These are phyloP conservation scores for Crithidia brevicula DNA, from an alignment of 208 protist genomes.

Conservation along the genomic window DNA sequence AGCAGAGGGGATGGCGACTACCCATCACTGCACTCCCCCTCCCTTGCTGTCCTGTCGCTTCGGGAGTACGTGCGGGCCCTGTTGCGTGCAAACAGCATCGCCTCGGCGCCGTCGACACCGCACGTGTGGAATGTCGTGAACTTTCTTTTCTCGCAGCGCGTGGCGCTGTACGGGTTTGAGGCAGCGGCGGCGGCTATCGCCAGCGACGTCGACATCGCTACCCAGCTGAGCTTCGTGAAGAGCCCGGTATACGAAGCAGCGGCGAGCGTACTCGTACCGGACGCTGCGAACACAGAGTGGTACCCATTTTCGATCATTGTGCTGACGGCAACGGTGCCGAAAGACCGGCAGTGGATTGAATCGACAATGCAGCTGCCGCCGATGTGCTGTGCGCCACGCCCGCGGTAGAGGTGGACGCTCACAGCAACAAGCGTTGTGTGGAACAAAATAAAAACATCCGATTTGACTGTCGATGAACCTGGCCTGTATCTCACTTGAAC, in stretches of 20 bases:
- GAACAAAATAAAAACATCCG: too few relatives aligned
- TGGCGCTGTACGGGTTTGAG: constrained; percentile 34
- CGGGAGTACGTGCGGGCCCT: not conserved
- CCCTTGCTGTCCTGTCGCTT: not conserved
- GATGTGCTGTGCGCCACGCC: too few relatives aligned
- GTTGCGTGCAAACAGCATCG: not conserved
- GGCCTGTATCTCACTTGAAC: too few relatives aligned
- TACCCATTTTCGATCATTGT: constrained; percentile 61
- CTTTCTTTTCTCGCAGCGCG: constrained; percentile 52
- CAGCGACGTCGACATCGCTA: constrained; percentile 12
- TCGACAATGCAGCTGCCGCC: constrained; percentile 18
- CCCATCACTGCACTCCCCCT: not conserved
- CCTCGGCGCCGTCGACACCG: not conserved
- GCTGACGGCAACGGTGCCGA: constrained; percentile 53
- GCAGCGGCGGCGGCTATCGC: constrained; percentile 17
- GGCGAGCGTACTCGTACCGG: not conserved
- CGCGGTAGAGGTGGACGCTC: too few relatives aligned
- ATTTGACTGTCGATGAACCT: too few relatives aligned
- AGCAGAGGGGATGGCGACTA: not conserved
- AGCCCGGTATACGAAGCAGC: constrained; percentile 18
- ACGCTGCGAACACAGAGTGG: constrained; percentile 17
- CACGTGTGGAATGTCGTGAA: constrained; percentile 22
- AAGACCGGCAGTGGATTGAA: constrained; percentile 40
- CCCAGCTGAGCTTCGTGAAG: constrained; percentile 1
- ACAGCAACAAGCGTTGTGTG: too few relatives aligned